Evolutionary conservation across 2,329 filamentous ascomycete species (phyloP).

Genomic region (Aspergillus texensis): DNA sequence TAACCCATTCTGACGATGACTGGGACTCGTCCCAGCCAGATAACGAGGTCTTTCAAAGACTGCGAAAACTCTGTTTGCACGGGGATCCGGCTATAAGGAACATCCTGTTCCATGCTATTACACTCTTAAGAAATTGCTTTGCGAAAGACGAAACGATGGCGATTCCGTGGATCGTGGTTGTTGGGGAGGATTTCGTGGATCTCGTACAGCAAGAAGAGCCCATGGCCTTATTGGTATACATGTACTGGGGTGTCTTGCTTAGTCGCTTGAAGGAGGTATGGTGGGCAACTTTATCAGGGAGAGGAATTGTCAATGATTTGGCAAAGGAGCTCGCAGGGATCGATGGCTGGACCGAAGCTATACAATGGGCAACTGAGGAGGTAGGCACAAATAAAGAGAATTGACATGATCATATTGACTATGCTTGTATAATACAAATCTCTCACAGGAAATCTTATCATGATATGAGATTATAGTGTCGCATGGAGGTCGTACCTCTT

Average conservation of each 20-base stretch:
- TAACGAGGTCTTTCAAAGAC: not conserved
- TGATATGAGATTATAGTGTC: not conserved
- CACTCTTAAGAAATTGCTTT: not conserved
- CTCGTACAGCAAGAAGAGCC: not conserved
- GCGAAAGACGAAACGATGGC: not conserved
- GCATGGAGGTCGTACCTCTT: not conserved
- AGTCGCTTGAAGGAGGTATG: not conserved
- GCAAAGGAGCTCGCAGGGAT: not conserved
- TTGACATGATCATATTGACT: not conserved
- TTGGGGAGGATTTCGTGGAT: not conserved
- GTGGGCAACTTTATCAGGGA: not conserved
- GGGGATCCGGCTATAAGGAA: not conserved
- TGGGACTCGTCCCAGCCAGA: not conserved
- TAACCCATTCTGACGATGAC: not conserved
- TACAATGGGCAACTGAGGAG: not conserved
- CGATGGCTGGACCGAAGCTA: not conserved
- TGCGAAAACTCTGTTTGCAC: not conserved
- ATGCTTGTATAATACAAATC: not conserved
- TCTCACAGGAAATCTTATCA: not conserved
- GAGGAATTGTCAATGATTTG: not conserved
- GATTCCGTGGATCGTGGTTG: not conserved
- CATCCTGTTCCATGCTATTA: not conserved
- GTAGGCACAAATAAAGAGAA: not conserved
- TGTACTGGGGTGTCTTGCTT: not conserved
- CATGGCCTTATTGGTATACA: not conserved